Conservation (phyloP, 2,329 filamentous ascomycete genomes). For the Colletotrichum tropicale region DNA sequence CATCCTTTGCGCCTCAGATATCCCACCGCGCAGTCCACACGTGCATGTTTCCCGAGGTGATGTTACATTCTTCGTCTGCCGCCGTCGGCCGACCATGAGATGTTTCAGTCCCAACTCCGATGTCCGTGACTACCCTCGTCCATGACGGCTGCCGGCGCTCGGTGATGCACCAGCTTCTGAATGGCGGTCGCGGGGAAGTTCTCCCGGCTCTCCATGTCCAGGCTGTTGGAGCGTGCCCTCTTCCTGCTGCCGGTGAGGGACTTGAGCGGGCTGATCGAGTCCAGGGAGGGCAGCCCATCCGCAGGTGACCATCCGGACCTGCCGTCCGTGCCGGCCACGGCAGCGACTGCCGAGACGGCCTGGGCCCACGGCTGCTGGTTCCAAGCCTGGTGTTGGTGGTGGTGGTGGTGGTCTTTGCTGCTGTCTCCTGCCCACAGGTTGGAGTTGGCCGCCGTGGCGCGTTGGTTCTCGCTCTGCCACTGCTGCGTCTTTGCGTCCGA, state of each 20-base stretch:
- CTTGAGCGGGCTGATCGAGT: conserved; percentile 23
- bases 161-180: conserved; percentile 22
- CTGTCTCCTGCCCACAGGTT: conserved; percentile 27
- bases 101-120: conserved; percentile 20
- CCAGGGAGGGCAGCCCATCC: conserved; percentile 16
- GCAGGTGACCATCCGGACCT: conserved; percentile 20
- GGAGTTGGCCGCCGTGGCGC: conserved; percentile 26
- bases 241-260: conserved; percentile 11
- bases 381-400: conserved; percentile 31
- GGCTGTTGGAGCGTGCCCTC: conserved; percentile 21
- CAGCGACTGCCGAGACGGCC: conserved; percentile 33
- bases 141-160: conserved; percentile 13
- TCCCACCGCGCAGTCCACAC: neutral
- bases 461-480: conserved; percentile 22
- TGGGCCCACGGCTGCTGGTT: conserved; percentile 27
- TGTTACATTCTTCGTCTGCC: neutral
- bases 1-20: neutral
- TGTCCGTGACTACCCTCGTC: conserved; percentile 18
- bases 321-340: conserved; percentile 25
- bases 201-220: conserved; percentile 23
- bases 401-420: conserved; percentile 27
- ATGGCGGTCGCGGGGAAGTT: conserved; percentile 23
- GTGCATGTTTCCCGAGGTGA: neutral
- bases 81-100: neutral
- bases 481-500: conserved; percentile 16